Base-by-base conservation (phyloP, 176 grass and related monocot genomes). In the Microstegium vimineum region DNA sequence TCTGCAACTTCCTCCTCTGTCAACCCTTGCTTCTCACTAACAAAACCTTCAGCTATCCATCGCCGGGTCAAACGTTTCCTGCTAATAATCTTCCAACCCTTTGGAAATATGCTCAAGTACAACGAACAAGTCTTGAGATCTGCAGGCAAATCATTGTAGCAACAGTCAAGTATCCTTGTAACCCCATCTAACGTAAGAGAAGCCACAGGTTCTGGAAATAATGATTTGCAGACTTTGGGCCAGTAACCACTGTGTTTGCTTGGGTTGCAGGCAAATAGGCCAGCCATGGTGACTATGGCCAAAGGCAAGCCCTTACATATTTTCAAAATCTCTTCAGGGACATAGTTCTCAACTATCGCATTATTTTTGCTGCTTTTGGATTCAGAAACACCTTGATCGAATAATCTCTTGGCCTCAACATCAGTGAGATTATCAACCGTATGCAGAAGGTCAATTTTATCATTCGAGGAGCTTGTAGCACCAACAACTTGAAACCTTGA, bases 401-500 rank as follows among this genome's bases (percentile, higher is more conserved):
- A 81, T 60, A 81, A 60, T 0, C 0, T 10, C 38, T 60, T 37
- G 34, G 66, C 15, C 5, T 42, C 16, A 4, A 30, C n/a, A 61
- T 0, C 35, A 4, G 0, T 5, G 5, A 81, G 79, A 60, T n/a
- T 22, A 43, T 14, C 17, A 71, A 61, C 22, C 16, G 49, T 31
- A 42, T 81, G 49, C 9, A 31, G 3, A 60, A 1, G 10, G 59
- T 60, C 79, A 30, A 40, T n/a, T 42, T 4, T 26, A 9, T 52
- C 10, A 66, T 2, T 7, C 60, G 3, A 20, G 10, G 1, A 60
- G 79, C 79, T 71, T 0, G 66, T 16, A 0, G 27, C 18, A 62
- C 54, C 80, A 82, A 73, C 80, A 62, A 56, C 69, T 8, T 63
- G 80, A 73, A 82, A 73, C 62, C 80, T 72, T 62, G 69, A 10